These are phyloP conservation scores for Lentinula novae-zelandiae DNA, from an alignment of 1,284 basidiomycete species.

Conservation along the genomic window DNA sequence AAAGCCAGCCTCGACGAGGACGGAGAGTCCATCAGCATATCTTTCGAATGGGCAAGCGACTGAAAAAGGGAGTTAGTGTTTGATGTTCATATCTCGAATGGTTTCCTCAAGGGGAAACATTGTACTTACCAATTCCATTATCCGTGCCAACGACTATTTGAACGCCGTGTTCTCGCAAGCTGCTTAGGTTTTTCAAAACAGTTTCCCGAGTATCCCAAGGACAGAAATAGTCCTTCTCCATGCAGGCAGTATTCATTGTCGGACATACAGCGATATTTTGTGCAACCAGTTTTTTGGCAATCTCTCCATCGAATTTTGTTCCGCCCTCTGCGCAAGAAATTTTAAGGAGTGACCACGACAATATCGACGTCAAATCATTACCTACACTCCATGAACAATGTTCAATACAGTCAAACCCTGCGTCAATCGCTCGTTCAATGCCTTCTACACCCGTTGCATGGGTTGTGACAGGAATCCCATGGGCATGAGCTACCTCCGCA, in stretches of 20 bases:
- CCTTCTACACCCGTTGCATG: conserved; percentile 15
- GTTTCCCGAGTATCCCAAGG: conserved; percentile 13
- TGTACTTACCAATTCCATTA: conserved; percentile 12
- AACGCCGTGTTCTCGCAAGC: conserved; percentile 7
- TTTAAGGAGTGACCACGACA: not conserved
- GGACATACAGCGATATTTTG: conserved; percentile 11
- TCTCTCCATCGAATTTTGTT: conserved; percentile 8
- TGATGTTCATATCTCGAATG: not conserved
- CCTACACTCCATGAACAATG: conserved; percentile 14
- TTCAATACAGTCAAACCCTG: conserved; percentile 15
- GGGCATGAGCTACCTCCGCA: conserved; percentile 12
- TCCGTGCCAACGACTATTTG: conserved; percentile 12
- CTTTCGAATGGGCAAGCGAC: conserved; percentile 13
- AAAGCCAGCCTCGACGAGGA: conserved; percentile 13
- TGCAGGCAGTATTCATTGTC: conserved; percentile 14
- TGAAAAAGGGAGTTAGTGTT: not conserved
- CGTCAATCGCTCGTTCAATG: conserved; percentile 13
- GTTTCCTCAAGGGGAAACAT: not conserved
- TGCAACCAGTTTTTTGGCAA: conserved; percentile 13
- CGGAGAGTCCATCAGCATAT: conserved; percentile 15
- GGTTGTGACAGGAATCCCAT: conserved; percentile 12
- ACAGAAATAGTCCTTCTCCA: conserved; percentile 13
- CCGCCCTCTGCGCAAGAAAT: conserved; percentile 7
- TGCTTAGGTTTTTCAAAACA: conserved; percentile 10
- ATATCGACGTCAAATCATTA: not conserved